Evolutionary conservation across 371 early-diverging fungal species (phyloP), one percentile per base, ranked within the genome.

Genomic region (Choanephora cucurbitarum): DNA sequence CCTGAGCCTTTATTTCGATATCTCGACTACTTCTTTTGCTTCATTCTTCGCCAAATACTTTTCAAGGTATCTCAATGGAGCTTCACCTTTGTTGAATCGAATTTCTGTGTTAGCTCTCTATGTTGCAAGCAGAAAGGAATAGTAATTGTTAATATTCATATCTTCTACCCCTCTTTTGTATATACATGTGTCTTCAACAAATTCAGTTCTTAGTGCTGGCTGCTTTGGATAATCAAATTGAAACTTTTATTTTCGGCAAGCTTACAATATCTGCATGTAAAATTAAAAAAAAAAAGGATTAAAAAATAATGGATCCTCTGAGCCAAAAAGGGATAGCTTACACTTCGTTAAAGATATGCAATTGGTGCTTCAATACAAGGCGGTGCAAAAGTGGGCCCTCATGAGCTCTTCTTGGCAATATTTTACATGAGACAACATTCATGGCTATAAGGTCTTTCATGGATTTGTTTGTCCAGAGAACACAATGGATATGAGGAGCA

Each of bases 211-310:
- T 11, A 6, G 11, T 0, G 46, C 33, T n/a, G 10, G 1, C 7
- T 6, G 32, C n/a, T 54, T 44, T 19, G 55, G 55, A 23, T 17
- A 54, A 14, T 19, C 37, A 39, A 54, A 54, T 15, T 40, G 44
- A 21, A 22, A 45, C n/a, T n/a, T n/a, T 34, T 13, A 13, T 34
- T 34, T 34, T 53, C 5, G 0, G 19, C 32, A 18, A n/a, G 17
- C 33, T 34, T 33, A 11, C 53, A 44, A 33, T 53, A 53, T 7
- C 24, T 51, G 5, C 42, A 41, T n/a, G 17, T 5, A 41, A 9
- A n/a, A n/a, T n/a, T n/a, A n/a, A n/a, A n/a, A n/a, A n/a, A n/a
- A n/a, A 41, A 41, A n/a, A 11, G 4, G 11, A 5, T 5, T 41
- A 41, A 11, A 41, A n/a, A 5, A n/a, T n/a, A n/a, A n/a, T n/a